Conservation (phyloP, 192 early-diverging fungal genomes). For the Backusella liffmaniae region DNA sequence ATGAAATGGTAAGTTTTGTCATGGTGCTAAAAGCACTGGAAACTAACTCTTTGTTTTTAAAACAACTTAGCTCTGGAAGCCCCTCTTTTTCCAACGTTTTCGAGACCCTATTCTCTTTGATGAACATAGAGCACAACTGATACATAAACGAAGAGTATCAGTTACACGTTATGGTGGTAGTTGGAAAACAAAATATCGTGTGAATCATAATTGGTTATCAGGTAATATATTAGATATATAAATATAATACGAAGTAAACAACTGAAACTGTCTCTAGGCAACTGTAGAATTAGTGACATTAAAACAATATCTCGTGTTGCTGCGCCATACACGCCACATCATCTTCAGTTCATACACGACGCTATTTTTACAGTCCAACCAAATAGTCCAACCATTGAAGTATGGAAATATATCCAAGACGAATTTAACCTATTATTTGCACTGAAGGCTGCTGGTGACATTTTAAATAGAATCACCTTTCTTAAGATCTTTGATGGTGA, state of each 20-base stretch:
- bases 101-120: slow-evolving; percentile 18
- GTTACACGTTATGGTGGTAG: slow-evolving; percentile 6
- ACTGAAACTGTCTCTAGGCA: background rate
- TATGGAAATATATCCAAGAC: slow-evolving; percentile 14
- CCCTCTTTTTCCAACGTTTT: slow-evolving; percentile 42
- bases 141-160: background rate
- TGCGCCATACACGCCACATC: background rate
- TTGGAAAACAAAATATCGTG: slow-evolving; percentile 46
- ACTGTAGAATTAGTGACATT: slow-evolving; percentile 10
- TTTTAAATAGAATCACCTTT: background rate
- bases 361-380: background rate
- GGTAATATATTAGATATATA: slow-evolving; percentile 32
- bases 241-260: background rate
- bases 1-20: slow-evolving; percentile 35
- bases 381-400: background rate
- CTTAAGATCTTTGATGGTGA: background rate
- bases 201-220: slow-evolving; percentile 51
- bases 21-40: background rate
- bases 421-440: background rate
- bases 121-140: background rate
- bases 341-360: slow-evolving; percentile 1
- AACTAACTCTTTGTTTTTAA: background rate
- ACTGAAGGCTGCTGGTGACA: background rate
- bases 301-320: background rate
- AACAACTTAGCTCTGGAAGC: slow-evolving; percentile 45